These are phyloP conservation scores for Backusella sp. DNA, from an alignment of 192 early-diverging fungal genomes.

Conservation along the genomic window DNA sequence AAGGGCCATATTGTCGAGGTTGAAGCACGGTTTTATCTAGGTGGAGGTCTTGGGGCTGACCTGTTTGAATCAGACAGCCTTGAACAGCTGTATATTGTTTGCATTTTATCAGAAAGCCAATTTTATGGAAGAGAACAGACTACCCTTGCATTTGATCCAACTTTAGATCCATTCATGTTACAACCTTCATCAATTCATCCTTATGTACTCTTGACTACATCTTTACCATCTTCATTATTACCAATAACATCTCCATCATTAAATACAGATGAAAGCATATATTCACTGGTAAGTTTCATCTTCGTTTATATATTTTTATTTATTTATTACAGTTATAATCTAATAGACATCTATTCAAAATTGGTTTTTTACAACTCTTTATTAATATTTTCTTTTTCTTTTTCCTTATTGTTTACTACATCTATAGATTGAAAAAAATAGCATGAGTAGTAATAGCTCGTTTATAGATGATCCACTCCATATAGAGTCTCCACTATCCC, in stretches of 20 bases:
- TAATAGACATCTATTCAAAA: background rate
- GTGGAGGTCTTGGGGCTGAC: constrained; percentile 58
- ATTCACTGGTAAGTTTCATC: background rate
- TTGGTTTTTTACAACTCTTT: background rate
- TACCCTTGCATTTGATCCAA: background rate
- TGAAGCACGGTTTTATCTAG: constrained; percentile 41
- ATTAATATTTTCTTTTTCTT: background rate
- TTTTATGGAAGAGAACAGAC: background rate
- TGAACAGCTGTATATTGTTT: constrained; percentile 48
- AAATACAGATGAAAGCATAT: background rate
- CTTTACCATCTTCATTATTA: background rate
- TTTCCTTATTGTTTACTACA: background rate
- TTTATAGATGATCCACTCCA: background rate
- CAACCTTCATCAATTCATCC: background rate
- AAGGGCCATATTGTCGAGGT: constrained; percentile 29
- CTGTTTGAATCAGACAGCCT: constrained; percentile 40
- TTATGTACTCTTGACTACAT: background rate
- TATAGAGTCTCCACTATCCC: background rate
- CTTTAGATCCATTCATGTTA: background rate
- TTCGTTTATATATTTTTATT: background rate
- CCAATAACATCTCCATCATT: background rate
- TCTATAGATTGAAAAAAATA: background rate
- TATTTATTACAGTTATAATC: background rate
- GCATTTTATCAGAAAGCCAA: constrained; percentile 3
- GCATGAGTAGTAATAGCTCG: background rate